phyloP scores from a whole-genome alignment of 192 early-diverging fungal species.

The Umbelopsis sp. region DNA sequence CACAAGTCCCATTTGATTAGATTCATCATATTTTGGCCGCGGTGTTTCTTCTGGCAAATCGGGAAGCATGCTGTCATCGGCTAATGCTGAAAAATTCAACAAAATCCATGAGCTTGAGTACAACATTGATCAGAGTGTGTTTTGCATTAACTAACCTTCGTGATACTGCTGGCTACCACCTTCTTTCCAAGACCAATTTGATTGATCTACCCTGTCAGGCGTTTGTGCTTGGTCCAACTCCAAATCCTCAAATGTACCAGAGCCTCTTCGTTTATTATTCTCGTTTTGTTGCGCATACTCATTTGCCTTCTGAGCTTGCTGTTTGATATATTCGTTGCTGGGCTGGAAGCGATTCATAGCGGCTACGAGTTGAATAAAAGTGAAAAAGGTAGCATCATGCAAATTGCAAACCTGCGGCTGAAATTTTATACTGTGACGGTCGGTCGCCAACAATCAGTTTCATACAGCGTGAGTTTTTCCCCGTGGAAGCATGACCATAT shows the following conservation, averaged over 20 bases:
- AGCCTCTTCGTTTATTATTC: background rate
- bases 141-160: background rate
- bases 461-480: background rate
- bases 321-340: background rate
- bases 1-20: background rate
- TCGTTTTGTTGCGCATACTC: background rate
- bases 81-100: background rate
- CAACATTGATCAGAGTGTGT: too few relatives aligned
- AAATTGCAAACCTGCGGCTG: background rate
- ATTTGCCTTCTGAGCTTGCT: background rate
- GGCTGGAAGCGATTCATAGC: background rate
- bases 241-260: background rate
- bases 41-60: constrained; percentile 4
- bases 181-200: constrained; percentile 6
- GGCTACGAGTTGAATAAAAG: background rate
- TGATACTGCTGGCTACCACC: constrained; percentile 4
- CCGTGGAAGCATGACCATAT: too few relatives aligned
- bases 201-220: background rate
- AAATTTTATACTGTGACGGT: background rate
- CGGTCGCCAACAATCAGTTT: background rate
- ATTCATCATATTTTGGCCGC: background rate
- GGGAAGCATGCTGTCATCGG: constrained; percentile 6
- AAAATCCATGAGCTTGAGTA: too few relatives aligned
- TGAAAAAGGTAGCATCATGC: background rate
- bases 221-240: constrained; percentile 7